Base-by-base conservation (phyloP, 768 basidiomycete species). In the Sporobolomyces phaffii region DNA sequence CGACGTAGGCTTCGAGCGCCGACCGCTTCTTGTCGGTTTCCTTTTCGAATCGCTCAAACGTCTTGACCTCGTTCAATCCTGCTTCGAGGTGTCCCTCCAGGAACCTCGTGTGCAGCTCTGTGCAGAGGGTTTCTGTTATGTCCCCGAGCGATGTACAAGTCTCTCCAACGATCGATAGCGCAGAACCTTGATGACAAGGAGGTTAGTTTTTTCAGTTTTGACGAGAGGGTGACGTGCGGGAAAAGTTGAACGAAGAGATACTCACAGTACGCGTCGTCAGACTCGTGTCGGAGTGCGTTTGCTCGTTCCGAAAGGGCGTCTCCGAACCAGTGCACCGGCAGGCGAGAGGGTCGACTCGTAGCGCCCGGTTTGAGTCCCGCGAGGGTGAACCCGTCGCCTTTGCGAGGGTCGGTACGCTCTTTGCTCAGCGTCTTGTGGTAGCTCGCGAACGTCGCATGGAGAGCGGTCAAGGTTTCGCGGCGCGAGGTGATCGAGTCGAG, bases 1-100 rank as follows among this genome's bases (percentile, higher is more conserved):
- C 13, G 29, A 56, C 48, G 28, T 47, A 22, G 1, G 34, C 14
- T 17, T 66, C 65, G n/a, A 66, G 38, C 2, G 34, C 11, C 5
- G 33, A n/a, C 13, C 59, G 24, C 45, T 66, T 66, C 65, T 66
- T 66, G 17, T 66, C 65, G 1, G 59, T 59, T 8, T 61, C 58
- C 44, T 60, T 60, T n/a, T 47, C 13, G 7, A 36, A 24, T 20
- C 49, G 29, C 2, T 61, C 52, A 13, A 56, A 22, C 17, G 31
- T 36, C 20, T 49, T 48, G 52, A 47, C n/a, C 5, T 60, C 43
- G 1, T 49, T 52, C 1, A 47, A 8, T 13, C 52, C 51, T 2
- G 28, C 14, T 18, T 66, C 65, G 50, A 66, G 43, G 3, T 10
- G 11, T 3, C 34, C 57, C n/a, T n/a, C 29, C 60, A 38, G 43